phyloP scores from a whole-genome alignment of 495 filamentous ascomycete genomes.

The Aspergillus kassunensis region DNA sequence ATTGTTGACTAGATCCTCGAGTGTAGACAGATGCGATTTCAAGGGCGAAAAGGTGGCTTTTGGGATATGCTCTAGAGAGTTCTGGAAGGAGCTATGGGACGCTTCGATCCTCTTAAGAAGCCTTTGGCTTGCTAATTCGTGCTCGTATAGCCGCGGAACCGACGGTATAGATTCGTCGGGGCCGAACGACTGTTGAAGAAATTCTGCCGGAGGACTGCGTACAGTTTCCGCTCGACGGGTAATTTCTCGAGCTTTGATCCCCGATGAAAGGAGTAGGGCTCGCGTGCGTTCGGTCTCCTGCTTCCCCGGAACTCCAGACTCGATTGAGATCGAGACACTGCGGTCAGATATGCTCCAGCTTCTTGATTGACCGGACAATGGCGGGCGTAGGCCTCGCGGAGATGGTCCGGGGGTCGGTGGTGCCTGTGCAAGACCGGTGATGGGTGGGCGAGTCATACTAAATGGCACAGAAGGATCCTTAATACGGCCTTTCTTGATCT shows the following conservation, averaged over 20 bases:
- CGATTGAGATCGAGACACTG: slow-evolving; percentile 34
- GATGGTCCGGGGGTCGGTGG: slow-evolving; percentile 32
- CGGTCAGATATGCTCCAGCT: slow-evolving; percentile 69
- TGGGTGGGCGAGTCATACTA: slow-evolving; percentile 35
- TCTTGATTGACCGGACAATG: slow-evolving; percentile 26
- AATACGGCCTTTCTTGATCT: slow-evolving; percentile 24
- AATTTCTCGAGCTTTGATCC: slow-evolving; percentile 81
- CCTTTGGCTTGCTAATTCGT: slow-evolving; percentile 63
- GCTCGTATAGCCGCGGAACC: slow-evolving; percentile 58
- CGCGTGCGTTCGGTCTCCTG: slow-evolving; percentile 71
- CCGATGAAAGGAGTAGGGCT: slow-evolving; percentile 73
- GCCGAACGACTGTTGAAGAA: slow-evolving; percentile 32
- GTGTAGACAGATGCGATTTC: slow-evolving; percentile 38
- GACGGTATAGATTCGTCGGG: slow-evolving; percentile 33
- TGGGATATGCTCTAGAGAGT: slow-evolving; percentile 50
- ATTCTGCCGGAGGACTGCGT: slow-evolving; percentile 36
- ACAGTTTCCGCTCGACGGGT: slow-evolving; percentile 55
- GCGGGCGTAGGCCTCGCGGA: slow-evolving; percentile 18
- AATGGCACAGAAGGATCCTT: slow-evolving; percentile 31
- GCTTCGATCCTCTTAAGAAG: slow-evolving; percentile 54
- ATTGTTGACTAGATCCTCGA: slow-evolving; percentile 50
- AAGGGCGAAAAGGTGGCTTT: slow-evolving; percentile 41
- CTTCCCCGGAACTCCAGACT: slow-evolving; percentile 38
- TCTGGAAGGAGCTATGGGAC: slow-evolving; percentile 51
- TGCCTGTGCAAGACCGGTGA: slow-evolving; percentile 45